phyloP scores from a whole-genome alignment of 2,329 filamentous ascomycete species.

The Aspergillus costaricaensis region DNA sequence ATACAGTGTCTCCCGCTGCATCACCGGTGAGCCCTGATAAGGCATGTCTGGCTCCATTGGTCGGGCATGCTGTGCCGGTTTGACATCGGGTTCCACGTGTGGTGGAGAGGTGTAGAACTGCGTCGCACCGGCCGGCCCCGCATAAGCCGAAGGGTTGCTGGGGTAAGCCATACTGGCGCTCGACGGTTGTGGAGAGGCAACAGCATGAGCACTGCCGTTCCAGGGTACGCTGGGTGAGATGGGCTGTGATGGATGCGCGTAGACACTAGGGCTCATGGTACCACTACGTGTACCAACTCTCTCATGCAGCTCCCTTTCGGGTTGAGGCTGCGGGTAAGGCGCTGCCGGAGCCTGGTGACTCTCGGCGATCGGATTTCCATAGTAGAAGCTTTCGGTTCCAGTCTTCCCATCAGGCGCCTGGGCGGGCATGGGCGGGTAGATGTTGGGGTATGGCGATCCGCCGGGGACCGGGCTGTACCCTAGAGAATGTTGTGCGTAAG shows the following conservation, averaged over 20 bases:
- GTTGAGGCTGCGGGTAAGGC: constrained; percentile 51
- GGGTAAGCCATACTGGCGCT: constrained; percentile 19
- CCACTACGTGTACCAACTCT: constrained; percentile 12
- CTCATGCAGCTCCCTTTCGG: constrained; percentile 20
- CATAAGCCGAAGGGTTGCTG: constrained; percentile 19
- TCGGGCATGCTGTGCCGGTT: constrained; percentile 21
- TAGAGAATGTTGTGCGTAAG: constrained; percentile 79
- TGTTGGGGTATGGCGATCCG: constrained; percentile 55
- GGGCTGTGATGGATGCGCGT: constrained; percentile 20
- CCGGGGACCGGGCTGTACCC: constrained; percentile 57
- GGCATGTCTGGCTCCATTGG: constrained; percentile 21
- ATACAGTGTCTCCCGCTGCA: constrained; percentile 26
- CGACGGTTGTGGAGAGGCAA: constrained; percentile 25
- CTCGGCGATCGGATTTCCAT: constrained; percentile 58
- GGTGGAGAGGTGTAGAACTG: constrained; percentile 23
- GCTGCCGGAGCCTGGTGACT: constrained; percentile 54
- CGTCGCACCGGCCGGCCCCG: constrained; percentile 16
- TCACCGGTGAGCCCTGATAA: constrained; percentile 25
- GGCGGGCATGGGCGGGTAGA: constrained; percentile 71
- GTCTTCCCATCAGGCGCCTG: constrained; percentile 52
- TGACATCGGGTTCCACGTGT: constrained; percentile 19
- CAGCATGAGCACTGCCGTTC: constrained; percentile 23
- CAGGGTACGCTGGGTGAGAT: constrained; percentile 23
- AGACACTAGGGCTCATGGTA: constrained; percentile 24
- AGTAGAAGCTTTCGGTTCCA: constrained; percentile 80